Conservation (phyloP, 2,329 filamentous ascomycete genomes). For the Simplicillium aogashimaense region DNA sequence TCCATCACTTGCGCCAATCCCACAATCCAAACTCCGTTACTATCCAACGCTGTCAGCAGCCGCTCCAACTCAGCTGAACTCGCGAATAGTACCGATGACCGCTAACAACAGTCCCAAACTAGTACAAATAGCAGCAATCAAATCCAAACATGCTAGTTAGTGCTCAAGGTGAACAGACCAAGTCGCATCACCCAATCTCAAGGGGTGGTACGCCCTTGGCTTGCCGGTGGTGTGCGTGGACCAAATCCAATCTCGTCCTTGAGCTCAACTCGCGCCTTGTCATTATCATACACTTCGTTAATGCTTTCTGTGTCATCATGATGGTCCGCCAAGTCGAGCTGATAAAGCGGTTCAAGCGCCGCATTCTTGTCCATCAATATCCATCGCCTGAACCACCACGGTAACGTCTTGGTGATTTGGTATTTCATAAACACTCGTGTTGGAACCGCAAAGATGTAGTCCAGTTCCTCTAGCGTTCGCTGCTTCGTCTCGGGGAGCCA, state of each 20-base stretch:
- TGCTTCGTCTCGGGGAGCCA: conserved; percentile 51
- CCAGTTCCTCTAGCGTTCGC: conserved; percentile 42
- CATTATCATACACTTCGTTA: conserved; percentile 22
- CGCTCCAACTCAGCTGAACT: too few species aligned
- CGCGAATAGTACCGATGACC: too few species aligned
- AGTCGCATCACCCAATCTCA: too few species aligned
- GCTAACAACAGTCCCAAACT: too few species aligned
- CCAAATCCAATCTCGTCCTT: conserved; percentile 23
- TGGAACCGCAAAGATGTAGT: conserved; percentile 52
- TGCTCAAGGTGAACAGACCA: too few species aligned
- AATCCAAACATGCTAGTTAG: too few species aligned
- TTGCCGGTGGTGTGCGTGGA: not conserved
- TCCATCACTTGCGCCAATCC: too few species aligned
- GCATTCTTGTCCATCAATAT: conserved; percentile 38
- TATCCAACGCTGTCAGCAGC: too few species aligned
- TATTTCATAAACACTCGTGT: conserved; percentile 47
- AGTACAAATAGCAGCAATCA: too few species aligned
- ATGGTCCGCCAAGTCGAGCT: conserved; percentile 23
- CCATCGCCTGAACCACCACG: conserved; percentile 51
- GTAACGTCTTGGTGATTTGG: conserved; percentile 44
- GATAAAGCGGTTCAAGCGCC: conserved; percentile 30
- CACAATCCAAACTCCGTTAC: not conserved
- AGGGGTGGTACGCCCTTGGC: not conserved
- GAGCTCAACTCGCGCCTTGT: conserved; percentile 27
- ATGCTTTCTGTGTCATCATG: conserved; percentile 18